Evolutionary conservation across 2,329 filamentous ascomycete genomes (phyloP).

Genomic region (Stachybotrys chartarum): DNA sequence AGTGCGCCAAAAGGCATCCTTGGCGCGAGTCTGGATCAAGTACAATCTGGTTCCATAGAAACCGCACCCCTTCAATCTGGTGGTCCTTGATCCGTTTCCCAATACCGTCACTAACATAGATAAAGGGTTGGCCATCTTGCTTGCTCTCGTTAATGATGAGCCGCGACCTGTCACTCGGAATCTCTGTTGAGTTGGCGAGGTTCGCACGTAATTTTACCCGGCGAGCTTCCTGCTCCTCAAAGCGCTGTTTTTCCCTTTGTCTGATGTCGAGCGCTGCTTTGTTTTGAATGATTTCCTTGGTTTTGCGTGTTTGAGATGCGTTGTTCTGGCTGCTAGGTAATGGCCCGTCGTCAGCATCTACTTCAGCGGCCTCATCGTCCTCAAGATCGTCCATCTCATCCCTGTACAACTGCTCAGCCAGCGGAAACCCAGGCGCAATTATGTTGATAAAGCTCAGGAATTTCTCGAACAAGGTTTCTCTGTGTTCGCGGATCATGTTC

Average conservation of each 20-base stretch:
- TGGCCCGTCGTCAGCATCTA: constrained; percentile 3
- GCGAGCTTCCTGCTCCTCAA: constrained; percentile 47
- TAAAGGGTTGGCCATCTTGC: constrained; percentile 48
- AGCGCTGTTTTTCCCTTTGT: constrained; percentile 44
- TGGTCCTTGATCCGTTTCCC: constrained; percentile 65
- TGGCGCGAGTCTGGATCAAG: constrained; percentile 50
- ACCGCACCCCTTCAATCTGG: constrained; percentile 74
- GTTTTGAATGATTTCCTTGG: constrained; percentile 27
- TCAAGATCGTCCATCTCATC: constrained; percentile 6
- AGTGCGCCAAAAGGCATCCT: constrained; percentile 79
- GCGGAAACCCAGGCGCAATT: constrained; percentile 19
- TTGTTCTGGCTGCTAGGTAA: neutral
- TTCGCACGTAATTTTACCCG: constrained; percentile 36
- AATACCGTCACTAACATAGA: constrained; percentile 60
- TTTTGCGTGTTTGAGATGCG: constrained; percentile 11
- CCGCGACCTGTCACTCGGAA: constrained; percentile 35
- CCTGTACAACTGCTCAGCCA: constrained; percentile 9
- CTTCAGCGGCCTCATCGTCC: constrained; percentile 4
- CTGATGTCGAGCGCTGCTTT: constrained; percentile 42
- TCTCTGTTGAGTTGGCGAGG: constrained; percentile 34
- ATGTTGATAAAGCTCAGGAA: constrained; percentile 19
- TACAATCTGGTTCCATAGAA: constrained; percentile 82
- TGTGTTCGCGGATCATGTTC: constrained; percentile 2
- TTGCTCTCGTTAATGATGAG: constrained; percentile 64
- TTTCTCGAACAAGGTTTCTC: constrained; percentile 5